Conservation (phyloP, 352 stramenopile genomes). For the Aphanomyces euteiches region DNA sequence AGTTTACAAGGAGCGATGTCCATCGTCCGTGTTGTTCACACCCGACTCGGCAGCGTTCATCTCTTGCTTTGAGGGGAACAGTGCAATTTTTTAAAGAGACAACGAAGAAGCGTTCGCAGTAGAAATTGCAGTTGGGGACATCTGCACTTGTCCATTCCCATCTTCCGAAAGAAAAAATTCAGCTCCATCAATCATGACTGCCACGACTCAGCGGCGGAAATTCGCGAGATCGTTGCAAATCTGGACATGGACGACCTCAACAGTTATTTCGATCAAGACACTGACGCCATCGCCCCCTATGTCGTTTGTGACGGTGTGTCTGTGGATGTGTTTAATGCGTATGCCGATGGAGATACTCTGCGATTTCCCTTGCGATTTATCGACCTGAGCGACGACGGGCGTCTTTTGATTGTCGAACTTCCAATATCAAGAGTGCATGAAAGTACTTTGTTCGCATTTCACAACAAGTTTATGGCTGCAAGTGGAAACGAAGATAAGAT, state of each 20-base stretch:
- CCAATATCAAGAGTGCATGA: slow-evolving; percentile 30
- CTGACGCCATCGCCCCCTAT: slow-evolving; percentile 31
- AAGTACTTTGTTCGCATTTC: slow-evolving; percentile 21
- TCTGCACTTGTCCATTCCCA: not conserved
- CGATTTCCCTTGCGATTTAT: slow-evolving; percentile 33
- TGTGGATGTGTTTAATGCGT: slow-evolving; percentile 35
- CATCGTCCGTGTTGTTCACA: not conserved
- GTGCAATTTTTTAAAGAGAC: no score
- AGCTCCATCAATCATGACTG: slow-evolving; percentile 8
- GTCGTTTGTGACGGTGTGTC: slow-evolving; percentile 37
- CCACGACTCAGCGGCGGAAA: no score
- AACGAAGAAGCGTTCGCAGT: no score
- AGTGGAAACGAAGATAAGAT: slow-evolving; percentile 29
- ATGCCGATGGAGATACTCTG: slow-evolving; percentile 32
- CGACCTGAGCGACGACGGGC: slow-evolving; percentile 28
- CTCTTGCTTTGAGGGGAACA: no score
- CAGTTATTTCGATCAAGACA: slow-evolving; percentile 10
- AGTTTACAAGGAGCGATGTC: not conserved
- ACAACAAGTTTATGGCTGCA: slow-evolving; percentile 15
- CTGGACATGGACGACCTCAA: slow-evolving; percentile 12
- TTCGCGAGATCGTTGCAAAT: no score
- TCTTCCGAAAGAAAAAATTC: slow-evolving; percentile 27
- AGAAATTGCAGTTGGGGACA: no score
- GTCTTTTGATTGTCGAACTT: slow-evolving; percentile 28
- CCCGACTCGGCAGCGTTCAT: slow-evolving; percentile 3